phyloP scores from a whole-genome alignment of 1,284 basidiomycete species.

The Pholiota adiposa region DNA sequence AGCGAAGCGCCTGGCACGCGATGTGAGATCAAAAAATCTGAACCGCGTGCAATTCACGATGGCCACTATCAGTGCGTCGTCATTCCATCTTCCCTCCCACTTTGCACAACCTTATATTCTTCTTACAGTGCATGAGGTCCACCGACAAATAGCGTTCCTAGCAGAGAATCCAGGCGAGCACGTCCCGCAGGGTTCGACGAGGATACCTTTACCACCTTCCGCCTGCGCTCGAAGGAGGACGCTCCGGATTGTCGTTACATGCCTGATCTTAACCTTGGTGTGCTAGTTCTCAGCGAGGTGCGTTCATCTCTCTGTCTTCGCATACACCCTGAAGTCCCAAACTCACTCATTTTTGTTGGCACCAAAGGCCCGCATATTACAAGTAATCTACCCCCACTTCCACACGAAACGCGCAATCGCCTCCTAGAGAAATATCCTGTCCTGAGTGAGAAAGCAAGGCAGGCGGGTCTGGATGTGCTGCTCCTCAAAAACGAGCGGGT shows the following conservation, averaged over 20 bases:
- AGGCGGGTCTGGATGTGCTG: slow-evolving; percentile 67
- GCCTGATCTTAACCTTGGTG: slow-evolving; percentile 95
- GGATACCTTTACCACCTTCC: slow-evolving; percentile 79
- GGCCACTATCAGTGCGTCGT: slow-evolving; percentile 83
- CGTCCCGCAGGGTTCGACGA: slow-evolving; percentile 90
- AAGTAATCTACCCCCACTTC: slow-evolving; percentile 76
- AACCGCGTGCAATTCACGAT: slow-evolving; percentile 90
- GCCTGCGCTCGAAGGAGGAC: slow-evolving; percentile 89
- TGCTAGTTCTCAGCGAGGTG: slow-evolving; percentile 69
- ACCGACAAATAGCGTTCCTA: slow-evolving; percentile 73
- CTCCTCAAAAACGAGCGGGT: slow-evolving; percentile 72
- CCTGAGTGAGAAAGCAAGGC: slow-evolving; percentile 55
- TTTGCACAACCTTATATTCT: slow-evolving; percentile 4
- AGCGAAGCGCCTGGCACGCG: slow-evolving; percentile 79
- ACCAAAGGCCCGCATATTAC: slow-evolving; percentile 69
- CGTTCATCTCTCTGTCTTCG: too few species aligned
- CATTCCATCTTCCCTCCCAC: not conserved
- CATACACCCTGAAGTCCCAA: too few species aligned
- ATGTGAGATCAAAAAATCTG: slow-evolving; percentile 97
- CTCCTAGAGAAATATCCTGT: slow-evolving; percentile 48
- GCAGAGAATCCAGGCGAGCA: slow-evolving; percentile 30
- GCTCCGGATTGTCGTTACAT: slow-evolving; percentile 97
- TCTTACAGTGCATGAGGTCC: slow-evolving; percentile 61
- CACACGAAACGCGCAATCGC: slow-evolving; percentile 65
- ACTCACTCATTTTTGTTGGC: too few species aligned